phyloP scores from a whole-genome alignment of 257 asterid genomes.

The Salvia hispanica region DNA sequence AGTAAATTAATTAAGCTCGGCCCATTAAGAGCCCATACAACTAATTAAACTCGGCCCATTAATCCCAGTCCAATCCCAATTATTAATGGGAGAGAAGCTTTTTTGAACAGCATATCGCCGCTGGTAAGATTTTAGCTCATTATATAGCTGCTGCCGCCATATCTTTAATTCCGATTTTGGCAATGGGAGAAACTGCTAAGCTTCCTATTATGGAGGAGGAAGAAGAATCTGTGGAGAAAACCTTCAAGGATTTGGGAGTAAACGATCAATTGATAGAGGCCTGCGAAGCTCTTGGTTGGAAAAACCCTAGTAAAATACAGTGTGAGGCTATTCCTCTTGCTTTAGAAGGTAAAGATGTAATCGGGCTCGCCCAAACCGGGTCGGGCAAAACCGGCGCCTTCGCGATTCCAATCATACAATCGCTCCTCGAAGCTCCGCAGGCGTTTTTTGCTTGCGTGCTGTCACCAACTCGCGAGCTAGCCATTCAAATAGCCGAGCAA shows the following conservation, averaged over 20 bases:
- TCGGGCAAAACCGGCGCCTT: constrained; percentile 97
- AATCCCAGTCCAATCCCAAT: too few species aligned
- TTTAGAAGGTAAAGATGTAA: constrained; percentile 74
- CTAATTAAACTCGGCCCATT: too few species aligned
- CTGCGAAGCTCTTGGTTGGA: constrained; percentile 79
- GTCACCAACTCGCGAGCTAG: constrained; percentile 91
- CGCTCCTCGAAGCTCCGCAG: constrained; percentile 70
- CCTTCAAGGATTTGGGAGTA: constrained; percentile 85
- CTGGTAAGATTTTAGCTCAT: too few species aligned
- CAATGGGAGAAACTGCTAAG: too few species aligned
- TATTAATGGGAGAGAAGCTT: too few species aligned
- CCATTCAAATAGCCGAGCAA: constrained; percentile 84
- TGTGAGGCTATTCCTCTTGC: constrained; percentile 67
- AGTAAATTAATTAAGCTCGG: too few species aligned
- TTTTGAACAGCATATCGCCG: too few species aligned
- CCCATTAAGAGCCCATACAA: too few species aligned
- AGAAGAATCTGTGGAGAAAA: constrained; percentile 26
- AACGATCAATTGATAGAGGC: constrained; percentile 65
- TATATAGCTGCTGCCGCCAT: too few species aligned
- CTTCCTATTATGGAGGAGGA: too few species aligned
- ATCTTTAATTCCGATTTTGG: too few species aligned
- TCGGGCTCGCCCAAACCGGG: constrained; percentile 96
- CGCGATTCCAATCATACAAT: constrained; percentile 82
- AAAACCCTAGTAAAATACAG: constrained; percentile 70
- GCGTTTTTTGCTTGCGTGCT: constrained; percentile 90